Percentiles rank a stretch among this genome's conserved stretches.
Evolutionary conservation across 352 stramenopile species (phyloP).

Genomic region (Globisporangium canariense): DNA sequence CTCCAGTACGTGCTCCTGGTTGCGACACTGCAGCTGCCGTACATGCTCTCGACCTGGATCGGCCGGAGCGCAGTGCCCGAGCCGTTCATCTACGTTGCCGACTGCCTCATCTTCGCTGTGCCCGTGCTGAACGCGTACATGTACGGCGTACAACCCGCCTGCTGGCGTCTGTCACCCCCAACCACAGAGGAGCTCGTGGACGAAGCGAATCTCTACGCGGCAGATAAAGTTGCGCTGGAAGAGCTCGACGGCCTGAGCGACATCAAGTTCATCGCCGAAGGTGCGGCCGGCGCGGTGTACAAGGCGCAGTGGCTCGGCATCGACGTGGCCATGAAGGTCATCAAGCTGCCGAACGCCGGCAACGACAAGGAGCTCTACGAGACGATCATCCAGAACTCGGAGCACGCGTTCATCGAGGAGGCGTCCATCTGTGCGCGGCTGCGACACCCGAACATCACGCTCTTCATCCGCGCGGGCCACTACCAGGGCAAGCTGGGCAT

Average conservation of each 20-base stretch:
- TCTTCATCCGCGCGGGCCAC: slow-evolving; percentile 66
- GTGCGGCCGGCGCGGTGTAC: slow-evolving; percentile 56
- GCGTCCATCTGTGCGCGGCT: slow-evolving; percentile 54
- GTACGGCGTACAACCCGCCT: slow-evolving; percentile 55
- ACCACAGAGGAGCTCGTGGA: slow-evolving; percentile 14
- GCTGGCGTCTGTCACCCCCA: slow-evolving; percentile 24
- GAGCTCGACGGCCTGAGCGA: slow-evolving; percentile 20
- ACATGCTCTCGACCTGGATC: slow-evolving; percentile 32
- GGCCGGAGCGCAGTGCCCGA: slow-evolving; percentile 22
- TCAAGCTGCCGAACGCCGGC: slow-evolving; percentile 38
- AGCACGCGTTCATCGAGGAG: slow-evolving; percentile 68
- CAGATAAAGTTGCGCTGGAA: slow-evolving; percentile 26
- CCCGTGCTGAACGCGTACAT: slow-evolving; percentile 60
- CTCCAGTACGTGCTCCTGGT: slow-evolving; percentile 26
- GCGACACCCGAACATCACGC: slow-evolving; percentile 68
- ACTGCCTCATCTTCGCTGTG: slow-evolving; percentile 54
- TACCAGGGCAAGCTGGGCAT: slow-evolving; percentile 62
- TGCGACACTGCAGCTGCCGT: slow-evolving; percentile 48
- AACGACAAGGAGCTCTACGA: slow-evolving; percentile 46
- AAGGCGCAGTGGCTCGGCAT: slow-evolving; percentile 77
- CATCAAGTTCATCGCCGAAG: slow-evolving; percentile 46
- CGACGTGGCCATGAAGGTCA: slow-evolving; percentile 67
- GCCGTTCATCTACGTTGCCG: slow-evolving; percentile 31
- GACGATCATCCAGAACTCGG: slow-evolving; percentile 54
- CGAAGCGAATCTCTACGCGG: slow-evolving; percentile 13